A percentile compares a stretch with the other conserved stretches of the same genome.
Conservation (phyloP, 176 grass and related monocot species). For the Raddia distichophylla region DNA sequence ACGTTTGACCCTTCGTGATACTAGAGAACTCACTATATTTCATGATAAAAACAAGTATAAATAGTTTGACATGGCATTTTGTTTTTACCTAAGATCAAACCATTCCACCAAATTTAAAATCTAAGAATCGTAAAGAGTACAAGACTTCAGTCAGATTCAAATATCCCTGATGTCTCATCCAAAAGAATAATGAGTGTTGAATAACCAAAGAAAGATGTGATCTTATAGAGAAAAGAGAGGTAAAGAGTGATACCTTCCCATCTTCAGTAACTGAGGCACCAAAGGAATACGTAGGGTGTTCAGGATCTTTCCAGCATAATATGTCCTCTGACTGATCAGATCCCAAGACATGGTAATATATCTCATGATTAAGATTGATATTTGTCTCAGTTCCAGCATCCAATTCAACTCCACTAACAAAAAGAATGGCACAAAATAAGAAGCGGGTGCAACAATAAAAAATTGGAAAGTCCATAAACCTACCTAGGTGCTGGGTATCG, state of each 20-base stretch:
- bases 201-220: constrained; percentile 1
- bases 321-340: constrained; percentile 90
- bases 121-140: background rate
- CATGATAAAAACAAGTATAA: too few relatives aligned
- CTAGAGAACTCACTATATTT: too few relatives aligned
- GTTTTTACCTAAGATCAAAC: background rate
- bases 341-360: constrained; percentile 91
- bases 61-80: too few relatives aligned
- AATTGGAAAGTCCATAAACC: background rate
- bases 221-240: background rate
- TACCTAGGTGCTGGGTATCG: constrained; percentile 89
- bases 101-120: background rate
- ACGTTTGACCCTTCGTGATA: too few relatives aligned
- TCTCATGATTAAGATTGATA: constrained; percentile 90
- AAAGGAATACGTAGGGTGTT: constrained; percentile 76
- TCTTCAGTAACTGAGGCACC: constrained; percentile 73
- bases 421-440: constrained; percentile 34
- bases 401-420: constrained; percentile 58
- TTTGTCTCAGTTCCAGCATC: constrained; percentile 93
- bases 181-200: constrained; percentile 1
- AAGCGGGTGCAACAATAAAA: constrained; percentile 15
- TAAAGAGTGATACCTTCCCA: constrained; percentile 57
- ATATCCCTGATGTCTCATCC: background rate
- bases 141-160: background rate
- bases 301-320: constrained; percentile 92